phyloP scores from a whole-genome alignment of 208 protist genomes.

The Trypanosoma cruzi region DNA sequence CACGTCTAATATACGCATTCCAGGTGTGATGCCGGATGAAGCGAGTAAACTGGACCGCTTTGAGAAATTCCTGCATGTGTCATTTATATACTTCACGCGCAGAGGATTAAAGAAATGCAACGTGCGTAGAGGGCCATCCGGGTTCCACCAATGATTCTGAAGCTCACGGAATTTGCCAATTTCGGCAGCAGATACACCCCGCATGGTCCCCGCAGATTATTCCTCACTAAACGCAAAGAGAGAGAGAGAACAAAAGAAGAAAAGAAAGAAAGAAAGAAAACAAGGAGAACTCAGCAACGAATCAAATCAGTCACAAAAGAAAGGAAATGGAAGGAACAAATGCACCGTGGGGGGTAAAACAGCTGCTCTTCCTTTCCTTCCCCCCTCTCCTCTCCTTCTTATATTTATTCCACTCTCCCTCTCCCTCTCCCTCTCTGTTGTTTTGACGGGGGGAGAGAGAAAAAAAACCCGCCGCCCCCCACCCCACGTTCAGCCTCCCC shows the following conservation, averaged over 20 bases:
- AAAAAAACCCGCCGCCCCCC: too few relatives aligned
- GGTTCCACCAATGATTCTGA: slow-evolving; percentile 89
- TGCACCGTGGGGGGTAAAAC: too few relatives aligned
- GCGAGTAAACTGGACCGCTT: slow-evolving; percentile 9
- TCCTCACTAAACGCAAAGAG: not conserved
- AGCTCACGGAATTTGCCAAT: slow-evolving; percentile 78
- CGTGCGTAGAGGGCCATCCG: slow-evolving; percentile 81
- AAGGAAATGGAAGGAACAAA: not conserved
- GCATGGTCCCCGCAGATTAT: not conserved
- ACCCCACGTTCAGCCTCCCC: too few relatives aligned
- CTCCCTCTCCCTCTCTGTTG: not conserved
- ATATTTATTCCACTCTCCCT: not conserved
- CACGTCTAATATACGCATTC: slow-evolving; percentile 83
- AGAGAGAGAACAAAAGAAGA: not conserved
- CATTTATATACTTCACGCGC: slow-evolving; percentile 83
- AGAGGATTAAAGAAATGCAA: slow-evolving; percentile 93
- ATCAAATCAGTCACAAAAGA: not conserved
- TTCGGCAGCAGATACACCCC: slow-evolving; percentile 61
- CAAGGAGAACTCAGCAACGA: not conserved
- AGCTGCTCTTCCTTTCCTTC: not conserved
- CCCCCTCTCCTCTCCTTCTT: slow-evolving; percentile 5
- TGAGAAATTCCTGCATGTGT: slow-evolving; percentile 44
- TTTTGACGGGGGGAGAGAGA: not conserved
- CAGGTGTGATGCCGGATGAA: slow-evolving; percentile 32
- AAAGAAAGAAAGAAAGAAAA: not conserved